Evolutionary conservation across 2,329 filamentous ascomycete genomes (phyloP).

Genomic region (Paracorniculantispora psalliotae): DNA sequence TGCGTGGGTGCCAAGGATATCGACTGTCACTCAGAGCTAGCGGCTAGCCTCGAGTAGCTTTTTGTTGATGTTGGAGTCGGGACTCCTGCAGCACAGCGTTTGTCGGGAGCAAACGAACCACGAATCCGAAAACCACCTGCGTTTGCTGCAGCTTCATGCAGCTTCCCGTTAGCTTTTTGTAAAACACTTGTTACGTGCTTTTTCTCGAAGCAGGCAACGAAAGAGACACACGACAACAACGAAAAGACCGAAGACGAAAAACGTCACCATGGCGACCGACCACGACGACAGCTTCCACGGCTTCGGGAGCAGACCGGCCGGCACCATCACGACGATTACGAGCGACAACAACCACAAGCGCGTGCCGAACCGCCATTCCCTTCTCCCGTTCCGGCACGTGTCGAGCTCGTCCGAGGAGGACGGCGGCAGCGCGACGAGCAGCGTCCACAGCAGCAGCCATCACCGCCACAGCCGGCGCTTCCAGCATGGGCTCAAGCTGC

Average conservation of each 20-base stretch:
- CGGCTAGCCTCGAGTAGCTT: too few relatives aligned
- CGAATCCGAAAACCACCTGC: too few relatives aligned
- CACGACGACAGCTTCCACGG: neutral
- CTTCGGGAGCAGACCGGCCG: neutral
- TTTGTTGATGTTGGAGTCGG: too few relatives aligned
- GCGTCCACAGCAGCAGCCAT: neutral
- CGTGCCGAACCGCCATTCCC: neutral
- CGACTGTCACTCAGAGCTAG: too few relatives aligned
- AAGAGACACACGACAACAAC: neutral
- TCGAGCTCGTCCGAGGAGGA: conserved; percentile 10
- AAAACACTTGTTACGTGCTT: too few relatives aligned
- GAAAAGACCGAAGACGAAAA: too few relatives aligned
- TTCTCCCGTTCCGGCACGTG: conserved; percentile 2
- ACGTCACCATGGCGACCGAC: neutral
- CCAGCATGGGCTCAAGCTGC: conserved; percentile 6
- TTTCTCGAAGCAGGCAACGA: neutral
- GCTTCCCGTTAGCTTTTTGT: neutral
- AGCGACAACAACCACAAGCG: neutral
- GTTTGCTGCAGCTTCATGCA: too few relatives aligned
- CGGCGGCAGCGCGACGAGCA: neutral
- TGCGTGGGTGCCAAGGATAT: too few relatives aligned
- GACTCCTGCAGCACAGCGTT: too few relatives aligned
- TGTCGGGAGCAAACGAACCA: too few relatives aligned
- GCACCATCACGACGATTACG: conserved; percentile 6
- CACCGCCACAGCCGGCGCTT: conserved; percentile 2